These are phyloP conservation scores for Leucocoprinus birnbaumii DNA, from an alignment of 768 basidiomycete species.

Conservation along the genomic window DNA sequence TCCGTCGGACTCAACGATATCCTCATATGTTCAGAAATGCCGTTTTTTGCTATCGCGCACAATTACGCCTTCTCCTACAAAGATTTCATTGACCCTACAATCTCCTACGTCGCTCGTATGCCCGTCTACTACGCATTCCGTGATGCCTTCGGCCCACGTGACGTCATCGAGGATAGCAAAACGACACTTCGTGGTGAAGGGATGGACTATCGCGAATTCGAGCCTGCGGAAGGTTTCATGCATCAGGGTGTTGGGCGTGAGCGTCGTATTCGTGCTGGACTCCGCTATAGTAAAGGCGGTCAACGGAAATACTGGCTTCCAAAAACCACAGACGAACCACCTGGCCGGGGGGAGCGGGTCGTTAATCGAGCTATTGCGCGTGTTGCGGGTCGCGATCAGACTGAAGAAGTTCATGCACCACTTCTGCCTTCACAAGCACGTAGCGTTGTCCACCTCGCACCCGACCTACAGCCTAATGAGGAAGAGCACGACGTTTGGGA, in stretches of 20 bases:
- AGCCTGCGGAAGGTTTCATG: constrained; percentile 91
- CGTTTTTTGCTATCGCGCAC: constrained; percentile 92
- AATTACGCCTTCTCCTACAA: constrained; percentile 91
- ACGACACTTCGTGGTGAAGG: constrained; percentile 83
- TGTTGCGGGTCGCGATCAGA: constrained; percentile 39
- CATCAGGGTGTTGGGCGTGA: constrained; percentile 89
- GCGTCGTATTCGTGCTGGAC: constrained; percentile 83
- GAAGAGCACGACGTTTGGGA: constrained; percentile 43
- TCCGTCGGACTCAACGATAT: constrained; percentile 88
- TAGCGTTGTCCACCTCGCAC: constrained; percentile 61
- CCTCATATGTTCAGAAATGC: constrained; percentile 96
- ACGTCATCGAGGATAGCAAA: constrained; percentile 84
- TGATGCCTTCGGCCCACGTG: constrained; percentile 84
- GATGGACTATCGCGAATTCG: constrained; percentile 95
- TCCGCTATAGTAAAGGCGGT: constrained; percentile 91
- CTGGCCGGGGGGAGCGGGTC: constrained; percentile 36
- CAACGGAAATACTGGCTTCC: constrained; percentile 96
- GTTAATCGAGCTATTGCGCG: constrained; percentile 39
- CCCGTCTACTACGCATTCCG: constrained; percentile 82
- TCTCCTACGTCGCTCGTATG: constrained; percentile 80
- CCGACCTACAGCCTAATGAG: constrained; percentile 42
- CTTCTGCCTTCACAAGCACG: constrained; percentile 62
- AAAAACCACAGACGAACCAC: constrained; percentile 43
- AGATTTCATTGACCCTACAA: constrained; percentile 69
- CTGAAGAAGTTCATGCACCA: constrained; percentile 70